Evolutionary conservation across 2,329 filamentous ascomycete genomes (phyloP), one percentile per base, ranked within the genome.

Genomic region (Capronia coronata): DNA sequence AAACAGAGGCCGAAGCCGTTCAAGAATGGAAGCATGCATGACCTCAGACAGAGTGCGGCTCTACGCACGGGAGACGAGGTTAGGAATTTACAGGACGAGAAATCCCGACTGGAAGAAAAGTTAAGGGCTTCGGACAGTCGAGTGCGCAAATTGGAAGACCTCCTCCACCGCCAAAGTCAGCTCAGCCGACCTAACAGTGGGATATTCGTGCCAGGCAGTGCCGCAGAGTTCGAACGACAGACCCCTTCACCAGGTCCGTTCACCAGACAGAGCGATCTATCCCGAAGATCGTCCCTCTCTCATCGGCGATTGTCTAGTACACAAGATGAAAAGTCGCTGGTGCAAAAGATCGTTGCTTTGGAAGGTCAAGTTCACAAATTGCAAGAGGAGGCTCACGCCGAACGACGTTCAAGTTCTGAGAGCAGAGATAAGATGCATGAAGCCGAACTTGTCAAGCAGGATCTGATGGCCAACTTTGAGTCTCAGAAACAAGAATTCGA

Each of bases 1-100:
- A 87, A 93, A 65, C 90, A 94, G 64, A 80, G 83, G 53, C 90
- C 88, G 67, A 81, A 88, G 49, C 80, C 93, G 5, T 97, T 98
- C 73, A 96, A 96, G 65, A 93, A 94, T 63, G 93, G 93, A 13
- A 97, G 93, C 63, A 79, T 97, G 30, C 89, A 96, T 61, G 93
- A 97, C 64, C 77, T 96, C 54, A 88, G 88, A n/a, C 82, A 85
- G 62, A 94, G 87, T 57, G 91, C 88, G 1, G 76, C 96, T 8
- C 71, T 95, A 61, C 79, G 94, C 11, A 82, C 87, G 32, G 89
- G 87, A n/a, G 90, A 96, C 55, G 73, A 90, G 54, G 76, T 86
- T 27, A 77, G 76, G 63, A 85, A 74, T 57, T 68, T 97, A n/a
- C 86, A 86, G 64, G 86, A 88, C 13, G 89, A 95, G 52, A 96